These are phyloP conservation scores for Acanthamoeba divionensis DNA, from an alignment of 208 protist genomes.

Conservation along the genomic window DNA sequence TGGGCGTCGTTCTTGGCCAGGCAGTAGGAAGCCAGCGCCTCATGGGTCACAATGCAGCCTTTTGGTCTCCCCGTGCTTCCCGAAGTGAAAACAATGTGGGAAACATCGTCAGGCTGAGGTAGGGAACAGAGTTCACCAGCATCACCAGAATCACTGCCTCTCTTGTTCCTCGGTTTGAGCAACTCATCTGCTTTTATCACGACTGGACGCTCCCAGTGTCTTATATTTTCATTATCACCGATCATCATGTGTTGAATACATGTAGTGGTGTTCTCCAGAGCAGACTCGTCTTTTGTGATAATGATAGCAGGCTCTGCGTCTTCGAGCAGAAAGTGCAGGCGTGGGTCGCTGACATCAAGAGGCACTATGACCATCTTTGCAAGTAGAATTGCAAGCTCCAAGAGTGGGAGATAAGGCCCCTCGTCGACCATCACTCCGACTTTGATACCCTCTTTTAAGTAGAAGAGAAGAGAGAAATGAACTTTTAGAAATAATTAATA, in stretches of 20 bases:
- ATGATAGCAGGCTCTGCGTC: neutral
- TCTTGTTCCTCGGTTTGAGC: neutral
- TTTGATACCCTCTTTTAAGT: neutral
- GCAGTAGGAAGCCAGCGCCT: constrained; percentile 8
- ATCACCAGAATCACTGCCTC: neutral
- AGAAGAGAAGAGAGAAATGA: neutral
- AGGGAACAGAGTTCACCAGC: too few species aligned
- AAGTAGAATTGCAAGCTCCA: constrained; percentile 27
- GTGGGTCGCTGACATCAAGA: constrained; percentile 18
- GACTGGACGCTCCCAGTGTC: too few species aligned
- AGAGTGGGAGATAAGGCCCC: constrained; percentile 6
- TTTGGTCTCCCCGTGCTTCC: constrained; percentile 46
- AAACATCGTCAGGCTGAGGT: neutral
- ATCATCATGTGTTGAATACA: too few species aligned
- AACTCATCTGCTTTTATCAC: neutral
- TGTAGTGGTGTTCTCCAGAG: neutral
- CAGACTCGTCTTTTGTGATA: neutral
- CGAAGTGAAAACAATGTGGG: constrained; percentile 43
- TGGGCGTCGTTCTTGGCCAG: constrained; percentile 2
- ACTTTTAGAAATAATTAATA: neutral
- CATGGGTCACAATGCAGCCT: neutral
- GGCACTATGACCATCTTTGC: constrained; percentile 35
- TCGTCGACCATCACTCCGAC: constrained; percentile 40
- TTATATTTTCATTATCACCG: too few species aligned
- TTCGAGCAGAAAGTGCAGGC: neutral